Evolutionary conservation across 1,139 yeast genomes (phyloP).

Genomic region (Kurtzmaniella quercitrusa): DNA sequence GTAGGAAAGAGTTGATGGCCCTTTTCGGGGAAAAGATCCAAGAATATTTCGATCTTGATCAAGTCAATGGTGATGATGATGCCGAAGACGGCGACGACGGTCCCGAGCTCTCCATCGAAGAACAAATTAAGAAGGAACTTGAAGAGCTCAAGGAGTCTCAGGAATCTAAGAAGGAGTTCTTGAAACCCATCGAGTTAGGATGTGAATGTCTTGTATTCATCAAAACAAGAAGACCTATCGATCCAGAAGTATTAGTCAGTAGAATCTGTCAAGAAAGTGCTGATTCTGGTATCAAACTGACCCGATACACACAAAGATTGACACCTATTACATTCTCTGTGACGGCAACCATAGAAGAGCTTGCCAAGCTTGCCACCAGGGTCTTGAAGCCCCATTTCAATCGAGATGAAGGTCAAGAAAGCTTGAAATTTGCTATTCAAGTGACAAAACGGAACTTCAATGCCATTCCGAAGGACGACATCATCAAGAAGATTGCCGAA

Average conservation of each 20-base stretch:
- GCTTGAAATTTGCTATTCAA: conserved; percentile 73
- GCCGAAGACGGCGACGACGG: conserved; percentile 27
- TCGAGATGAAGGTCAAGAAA: conserved; percentile 36
- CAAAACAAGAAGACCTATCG: conserved; percentile 72
- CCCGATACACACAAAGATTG: conserved; percentile 71
- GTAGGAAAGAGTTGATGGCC: conserved; percentile 66
- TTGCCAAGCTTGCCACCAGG: conserved; percentile 50
- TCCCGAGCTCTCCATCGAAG: conserved; percentile 59
- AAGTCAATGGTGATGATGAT: conserved; percentile 24
- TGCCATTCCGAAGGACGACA: conserved; percentile 60
- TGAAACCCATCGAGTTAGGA: conserved; percentile 64
- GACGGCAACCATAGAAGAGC: conserved; percentile 65
- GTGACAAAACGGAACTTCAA: conserved; percentile 77
- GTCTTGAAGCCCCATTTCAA: conserved; percentile 72
- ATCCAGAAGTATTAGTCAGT: conserved; percentile 68
- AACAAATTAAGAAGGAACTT: conserved; percentile 66
- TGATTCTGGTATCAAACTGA: conserved; percentile 49
- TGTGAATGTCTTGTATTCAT: conserved; percentile 86
- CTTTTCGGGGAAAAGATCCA: conserved; percentile 54
- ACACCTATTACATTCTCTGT: conserved; percentile 79
- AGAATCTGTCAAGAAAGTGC: conserved; percentile 58
- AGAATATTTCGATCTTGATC: conserved; percentile 44
- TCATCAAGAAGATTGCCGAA: conserved; percentile 69
- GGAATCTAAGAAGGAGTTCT: conserved; percentile 40
- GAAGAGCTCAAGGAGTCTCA: conserved; percentile 47